Conservation (phyloP, 495 filamentous ascomycete genomes). For the Podospora australis region DNA sequence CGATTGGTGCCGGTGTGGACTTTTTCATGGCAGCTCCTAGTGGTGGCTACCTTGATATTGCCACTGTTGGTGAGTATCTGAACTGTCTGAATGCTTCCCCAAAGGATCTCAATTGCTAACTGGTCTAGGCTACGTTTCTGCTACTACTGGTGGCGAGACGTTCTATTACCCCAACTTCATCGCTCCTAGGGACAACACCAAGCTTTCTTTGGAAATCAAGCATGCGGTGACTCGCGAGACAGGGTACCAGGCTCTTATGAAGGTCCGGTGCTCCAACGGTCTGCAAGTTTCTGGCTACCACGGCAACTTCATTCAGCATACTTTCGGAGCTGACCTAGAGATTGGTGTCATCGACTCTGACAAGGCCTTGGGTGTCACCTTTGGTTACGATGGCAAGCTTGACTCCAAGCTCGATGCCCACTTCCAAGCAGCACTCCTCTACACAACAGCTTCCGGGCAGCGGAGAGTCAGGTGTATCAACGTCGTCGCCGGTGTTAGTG, state of each 20-base stretch:
- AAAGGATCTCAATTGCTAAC: conserved; percentile 11
- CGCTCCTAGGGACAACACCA: conserved; percentile 72
- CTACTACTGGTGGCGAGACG: conserved; percentile 81
- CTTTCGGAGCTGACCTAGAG: conserved; percentile 90
- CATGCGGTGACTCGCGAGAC: conserved; percentile 89
- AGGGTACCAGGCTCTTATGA: conserved; percentile 95
- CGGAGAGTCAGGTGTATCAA: conserved; percentile 90
- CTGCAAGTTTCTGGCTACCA: conserved; percentile 90
- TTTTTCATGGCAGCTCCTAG: conserved; percentile 89
- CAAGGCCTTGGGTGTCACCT: conserved; percentile 85
- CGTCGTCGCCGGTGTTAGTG: conserved; percentile 83
- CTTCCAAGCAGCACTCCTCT: conserved; percentile 92
- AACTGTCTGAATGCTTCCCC: neutral
- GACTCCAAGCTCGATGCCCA: conserved; percentile 94
- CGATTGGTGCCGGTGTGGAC: conserved; percentile 80
- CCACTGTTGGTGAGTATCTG: conserved; percentile 70
- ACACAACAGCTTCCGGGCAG: conserved; percentile 86
- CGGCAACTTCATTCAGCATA: conserved; percentile 93
- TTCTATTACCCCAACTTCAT: conserved; percentile 98
- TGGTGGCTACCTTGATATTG: conserved; percentile 87
- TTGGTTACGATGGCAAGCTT: conserved; percentile 95
- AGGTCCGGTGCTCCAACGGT: conserved; percentile 95
- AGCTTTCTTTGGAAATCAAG: conserved; percentile 77
- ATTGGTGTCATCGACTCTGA: conserved; percentile 90
- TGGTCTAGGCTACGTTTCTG: conserved; percentile 57